Base-by-base conservation (phyloP, 305 asterid genomes). In the Rubia peregrina region DNA sequence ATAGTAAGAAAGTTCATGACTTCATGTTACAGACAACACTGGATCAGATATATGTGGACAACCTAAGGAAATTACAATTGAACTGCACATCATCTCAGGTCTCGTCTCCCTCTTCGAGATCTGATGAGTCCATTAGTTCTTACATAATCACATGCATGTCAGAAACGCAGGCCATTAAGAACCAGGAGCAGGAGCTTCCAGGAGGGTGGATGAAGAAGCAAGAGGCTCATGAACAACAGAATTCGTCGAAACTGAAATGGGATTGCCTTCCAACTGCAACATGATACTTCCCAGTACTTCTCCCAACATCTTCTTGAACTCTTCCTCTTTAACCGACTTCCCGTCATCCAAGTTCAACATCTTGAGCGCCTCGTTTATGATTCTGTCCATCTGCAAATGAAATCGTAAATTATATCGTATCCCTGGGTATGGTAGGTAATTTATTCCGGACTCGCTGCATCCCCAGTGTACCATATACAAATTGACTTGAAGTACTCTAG, bases 171-270 rank as follows among this genome's bases (percentile, higher is more conserved):
- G 12, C 26, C 24, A 64, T 70, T n/a, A 75, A 33, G 74, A 43
- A 17, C 77, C 46, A 2, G 59, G 59, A 3, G 77, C 61, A 9
- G 85, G 75, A 61, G 79, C 61, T 56, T 74, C 76, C 65, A 76
- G 77, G 59, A 79, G 76, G 0, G 78, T 74, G 68, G 81, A 74
- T 6, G 95, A 80, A 42, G 97, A 82, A 30, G 87, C 82, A 56
- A 83, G 76, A 7, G 89, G 96, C 84, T 88, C 97, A 41, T 88
- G 96, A 44, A 94, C 95, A 9, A 91, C 90, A 0, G 95, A 85
- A 78, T 94, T 89, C 9, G 89, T 73, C 19, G 92, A 88, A 24
- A 94, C 91, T 5, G 90, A 88, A 38, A 94, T 75, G 0, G 96
- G 90, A 70, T 78, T 83, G 48, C 96, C 96, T 81, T 91, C 92